Conservation (phyloP, 2,329 filamentous ascomycete genomes). For the Ophiostoma ulmi region DNA sequence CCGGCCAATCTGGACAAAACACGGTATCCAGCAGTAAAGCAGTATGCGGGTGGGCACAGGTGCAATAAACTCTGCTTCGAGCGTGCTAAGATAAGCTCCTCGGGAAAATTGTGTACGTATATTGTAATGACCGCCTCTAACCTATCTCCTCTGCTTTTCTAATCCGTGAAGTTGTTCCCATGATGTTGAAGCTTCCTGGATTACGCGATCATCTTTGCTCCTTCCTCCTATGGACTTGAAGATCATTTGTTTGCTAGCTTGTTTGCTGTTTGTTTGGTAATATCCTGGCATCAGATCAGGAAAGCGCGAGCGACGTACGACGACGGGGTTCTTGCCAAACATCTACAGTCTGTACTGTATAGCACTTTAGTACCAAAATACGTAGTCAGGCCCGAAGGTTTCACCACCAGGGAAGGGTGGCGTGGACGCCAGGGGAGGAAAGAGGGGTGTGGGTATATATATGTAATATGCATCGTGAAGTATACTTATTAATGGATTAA, state of each 20-base stretch:
- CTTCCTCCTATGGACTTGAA: background rate
- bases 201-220: constrained; percentile 1
- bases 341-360: background rate
- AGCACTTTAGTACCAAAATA: background rate
- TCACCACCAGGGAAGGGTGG: background rate
- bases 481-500: background rate
- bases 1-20: constrained; percentile 16
- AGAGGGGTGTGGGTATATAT: constrained; percentile 5
- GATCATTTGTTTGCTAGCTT: background rate
- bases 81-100: background rate
- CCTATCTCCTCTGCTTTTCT: background rate
- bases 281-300: constrained; percentile 10
- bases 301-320: background rate
- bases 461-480: background rate
- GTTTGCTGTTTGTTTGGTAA: background rate
- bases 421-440: constrained; percentile 12
- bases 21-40: constrained; percentile 7
- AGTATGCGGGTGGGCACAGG: constrained; percentile 20
- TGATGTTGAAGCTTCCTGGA: background rate
- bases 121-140: background rate
- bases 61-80: constrained; percentile 12
- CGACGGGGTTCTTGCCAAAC: background rate
- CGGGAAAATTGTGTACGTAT: background rate
- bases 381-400: background rate
- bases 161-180: background rate